These are phyloP conservation scores for Pseudotsuga menziesii DNA, from an alignment of 75 land plant species.

Conservation along the genomic window DNA sequence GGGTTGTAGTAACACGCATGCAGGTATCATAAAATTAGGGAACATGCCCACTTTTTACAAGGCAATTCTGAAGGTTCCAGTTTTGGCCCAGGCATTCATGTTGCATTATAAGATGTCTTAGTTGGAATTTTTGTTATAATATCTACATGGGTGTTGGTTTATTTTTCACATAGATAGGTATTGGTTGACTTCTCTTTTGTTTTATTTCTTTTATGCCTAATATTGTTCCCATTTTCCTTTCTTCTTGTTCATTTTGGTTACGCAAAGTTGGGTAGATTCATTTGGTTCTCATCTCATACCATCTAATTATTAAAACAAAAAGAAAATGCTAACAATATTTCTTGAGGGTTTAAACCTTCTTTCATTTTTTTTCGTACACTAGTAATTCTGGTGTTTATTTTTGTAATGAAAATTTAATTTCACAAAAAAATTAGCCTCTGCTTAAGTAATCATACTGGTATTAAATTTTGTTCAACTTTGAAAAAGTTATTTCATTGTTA, in stretches of 20 bases:
- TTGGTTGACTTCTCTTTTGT: neutral
- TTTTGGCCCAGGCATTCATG: neutral
- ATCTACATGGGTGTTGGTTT: neutral
- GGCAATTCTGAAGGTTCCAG: neutral
- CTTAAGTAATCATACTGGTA: neutral
- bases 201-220: neutral
- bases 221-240: neutral
- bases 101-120: neutral
- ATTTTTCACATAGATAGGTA: neutral
- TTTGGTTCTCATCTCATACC: too few relatives aligned
- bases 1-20: slow-evolving; percentile 73
- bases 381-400: neutral
- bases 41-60: neutral
- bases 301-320: too few relatives aligned
- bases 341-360: neutral
- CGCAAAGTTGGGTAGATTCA: too few relatives aligned
- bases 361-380: neutral
- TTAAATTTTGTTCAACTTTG: neutral
- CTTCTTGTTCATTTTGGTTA: neutral
- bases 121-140: neutral
- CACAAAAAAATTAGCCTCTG: neutral
- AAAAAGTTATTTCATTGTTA: neutral
- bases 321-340: neutral
- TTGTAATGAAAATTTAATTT: neutral
- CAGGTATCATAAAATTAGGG: slow-evolving; percentile 32